These are phyloP conservation scores for Tubosaeta sp. DNA, from an alignment of 768 basidiomycete species.

Conservation along the genomic window DNA sequence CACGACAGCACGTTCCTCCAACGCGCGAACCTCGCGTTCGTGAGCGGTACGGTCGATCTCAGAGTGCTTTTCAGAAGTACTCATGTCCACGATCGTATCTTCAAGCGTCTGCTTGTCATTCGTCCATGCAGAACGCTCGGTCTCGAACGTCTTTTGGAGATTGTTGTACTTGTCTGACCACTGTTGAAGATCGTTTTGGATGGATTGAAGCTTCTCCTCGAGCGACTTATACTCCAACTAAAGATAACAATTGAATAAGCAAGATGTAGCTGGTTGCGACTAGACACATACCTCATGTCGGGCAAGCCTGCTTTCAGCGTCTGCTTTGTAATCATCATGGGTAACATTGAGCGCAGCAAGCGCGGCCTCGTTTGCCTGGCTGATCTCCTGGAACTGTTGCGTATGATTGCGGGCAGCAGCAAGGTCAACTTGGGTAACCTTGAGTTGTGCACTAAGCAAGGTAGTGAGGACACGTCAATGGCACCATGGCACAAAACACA, in stretches of 20 bases:
- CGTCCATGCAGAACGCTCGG: slow-evolving; percentile 64
- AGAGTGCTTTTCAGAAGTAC: slow-evolving; percentile 63
- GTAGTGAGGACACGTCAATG: not conserved
- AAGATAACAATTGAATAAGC: not conserved
- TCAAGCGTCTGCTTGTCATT: slow-evolving; percentile 81
- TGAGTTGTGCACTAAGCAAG: slow-evolving; percentile 58
- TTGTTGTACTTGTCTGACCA: slow-evolving; percentile 49
- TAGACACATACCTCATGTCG: slow-evolving; percentile 54
- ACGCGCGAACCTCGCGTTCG: slow-evolving; percentile 60
- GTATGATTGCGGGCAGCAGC: slow-evolving; percentile 66
- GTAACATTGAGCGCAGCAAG: slow-evolving; percentile 64
- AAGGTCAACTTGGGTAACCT: slow-evolving; percentile 75
- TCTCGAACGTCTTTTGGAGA: slow-evolving; percentile 61
- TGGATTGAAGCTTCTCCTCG: slow-evolving; percentile 53
- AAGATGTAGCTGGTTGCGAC: too few species aligned
- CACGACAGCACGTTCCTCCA: slow-evolving; percentile 70
- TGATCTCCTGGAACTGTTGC: slow-evolving; percentile 84
- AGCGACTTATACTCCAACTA: slow-evolving; percentile 65
- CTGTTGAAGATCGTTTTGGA: slow-evolving; percentile 51
- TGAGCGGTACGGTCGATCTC: slow-evolving; percentile 60
- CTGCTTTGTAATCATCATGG: slow-evolving; percentile 75
- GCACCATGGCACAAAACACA: slow-evolving; percentile 28
- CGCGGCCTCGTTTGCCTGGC: slow-evolving; percentile 76
- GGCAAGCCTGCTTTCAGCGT: slow-evolving; percentile 65
- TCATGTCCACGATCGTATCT: slow-evolving; percentile 78